Evolutionary conservation across 176 grass and related monocot genomes (phyloP).

Genomic region (Zea mays): Zm-B73-REFERENCE-NAM-5.0 NC_050102.1:181729501-181730000

Average conservation of each 20-base stretch:
- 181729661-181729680: background rate
- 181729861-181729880: background rate
- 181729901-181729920: background rate
- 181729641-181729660: constrained; percentile 1
- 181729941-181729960: constrained; percentile 9
- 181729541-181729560: constrained; percentile 71
- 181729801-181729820: background rate
- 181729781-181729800: background rate
- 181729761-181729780: constrained; percentile 11
- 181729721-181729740: background rate
- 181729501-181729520: constrained; percentile 75
- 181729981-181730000: constrained; percentile 20
- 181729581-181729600: constrained; percentile 37
- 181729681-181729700: constrained; percentile 12
- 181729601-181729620: constrained; percentile 27
- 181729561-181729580: constrained; percentile 39
- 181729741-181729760: background rate
- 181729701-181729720: constrained; percentile 8
- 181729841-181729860: constrained; percentile 6
- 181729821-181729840: constrained; percentile 13
- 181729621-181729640: constrained; percentile 22
- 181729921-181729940: background rate
- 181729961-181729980: background rate
- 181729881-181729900: constrained; percentile 1
- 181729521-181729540: constrained; percentile 86